These are phyloP conservation scores for Lasiosphaeria hispida DNA, from an alignment of 495 filamentous ascomycete species.

Conservation along the genomic window DNA sequence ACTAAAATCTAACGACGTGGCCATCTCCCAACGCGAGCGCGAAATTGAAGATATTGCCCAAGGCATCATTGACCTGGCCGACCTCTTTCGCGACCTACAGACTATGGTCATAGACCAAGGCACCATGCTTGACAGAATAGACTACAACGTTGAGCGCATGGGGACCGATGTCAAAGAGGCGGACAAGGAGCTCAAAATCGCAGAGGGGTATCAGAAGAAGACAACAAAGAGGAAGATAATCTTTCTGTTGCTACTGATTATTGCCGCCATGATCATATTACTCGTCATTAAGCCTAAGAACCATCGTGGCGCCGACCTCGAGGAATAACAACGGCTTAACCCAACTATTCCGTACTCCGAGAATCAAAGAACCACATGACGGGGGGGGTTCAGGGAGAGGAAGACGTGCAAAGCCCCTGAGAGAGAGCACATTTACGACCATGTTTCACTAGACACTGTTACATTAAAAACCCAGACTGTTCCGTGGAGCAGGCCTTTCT, in stretches of 20 bases:
- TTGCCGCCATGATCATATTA: conserved; percentile 83
- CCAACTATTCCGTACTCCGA: too few relatives aligned
- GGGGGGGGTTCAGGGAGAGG: too few relatives aligned
- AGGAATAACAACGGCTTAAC: too few relatives aligned
- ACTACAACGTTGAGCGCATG: conserved; percentile 97
- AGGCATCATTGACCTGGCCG: conserved; percentile 92
- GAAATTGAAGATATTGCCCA: conserved; percentile 98
- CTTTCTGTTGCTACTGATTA: conserved; percentile 75
- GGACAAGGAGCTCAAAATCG: conserved; percentile 85
- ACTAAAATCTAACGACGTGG: conserved; percentile 74
- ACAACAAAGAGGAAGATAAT: conserved; percentile 89
- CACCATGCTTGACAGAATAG: conserved; percentile 94
- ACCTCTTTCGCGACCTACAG: conserved; percentile 95
- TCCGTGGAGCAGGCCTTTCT: background rate
- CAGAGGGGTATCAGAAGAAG: conserved; percentile 81
- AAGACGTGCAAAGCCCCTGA: too few relatives aligned
- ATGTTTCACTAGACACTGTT: conserved; percentile 7
- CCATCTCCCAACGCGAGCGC: conserved; percentile 88
- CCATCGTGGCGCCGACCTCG: conserved; percentile 9
- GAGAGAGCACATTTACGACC: background rate
- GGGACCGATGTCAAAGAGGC: conserved; percentile 82
- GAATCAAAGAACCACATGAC: too few relatives aligned
- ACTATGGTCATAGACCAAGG: conserved; percentile 98
- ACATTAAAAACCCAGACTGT: background rate
- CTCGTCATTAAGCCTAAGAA: conserved; percentile 79